A percentile compares a stretch with the other conserved stretches of the same genome.
Conservation (phyloP, 352 stramenopile genomes). For the Peronospora destructor region DNA sequence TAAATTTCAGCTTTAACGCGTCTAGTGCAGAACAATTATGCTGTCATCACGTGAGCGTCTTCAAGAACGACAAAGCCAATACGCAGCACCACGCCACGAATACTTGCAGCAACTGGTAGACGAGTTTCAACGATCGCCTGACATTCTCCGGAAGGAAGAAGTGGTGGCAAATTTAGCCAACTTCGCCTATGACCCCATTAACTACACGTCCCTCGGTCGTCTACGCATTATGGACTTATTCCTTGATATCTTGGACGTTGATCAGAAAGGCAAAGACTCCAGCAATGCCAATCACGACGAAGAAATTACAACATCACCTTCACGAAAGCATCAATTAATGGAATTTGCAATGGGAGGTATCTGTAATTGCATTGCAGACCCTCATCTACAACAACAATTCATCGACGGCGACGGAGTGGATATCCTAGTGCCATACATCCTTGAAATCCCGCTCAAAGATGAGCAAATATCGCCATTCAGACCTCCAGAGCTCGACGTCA, state of each 20-base stretch:
- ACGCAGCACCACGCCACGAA: slow-evolving; percentile 60
- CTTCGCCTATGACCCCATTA: slow-evolving; percentile 84
- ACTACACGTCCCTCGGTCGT: slow-evolving; percentile 48
- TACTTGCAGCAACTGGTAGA: slow-evolving; percentile 72
- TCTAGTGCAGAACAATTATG: slow-evolving; percentile 27
- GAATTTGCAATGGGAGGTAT: slow-evolving; percentile 72
- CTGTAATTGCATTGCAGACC: slow-evolving; percentile 69
- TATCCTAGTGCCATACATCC: slow-evolving; percentile 40
- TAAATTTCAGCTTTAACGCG: background rate
- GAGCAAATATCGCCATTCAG: slow-evolving; percentile 4
- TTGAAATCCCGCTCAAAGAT: slow-evolving; percentile 16
- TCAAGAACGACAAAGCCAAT: slow-evolving; percentile 52
- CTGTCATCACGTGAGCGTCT: slow-evolving; percentile 54
- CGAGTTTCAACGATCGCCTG: slow-evolving; percentile 61
- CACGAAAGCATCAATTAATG: slow-evolving; percentile 33
- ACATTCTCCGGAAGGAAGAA: slow-evolving; percentile 60
- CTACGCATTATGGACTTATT: slow-evolving; percentile 73
- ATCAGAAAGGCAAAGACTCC: slow-evolving; percentile 21
- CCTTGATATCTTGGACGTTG: slow-evolving; percentile 58
- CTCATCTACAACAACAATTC: slow-evolving; percentile 48
- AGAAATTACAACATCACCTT: slow-evolving; percentile 1
- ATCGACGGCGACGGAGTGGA: slow-evolving; percentile 39
- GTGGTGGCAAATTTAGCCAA: slow-evolving; percentile 76
- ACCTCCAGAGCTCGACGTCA: slow-evolving; percentile 32
- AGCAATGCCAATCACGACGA: background rate